Percentiles rank a stretch among this genome's conserved stretches.
phyloP scores from a whole-genome alignment of 73 alveolate genomes.

The Stentor coeruleus region DNA sequence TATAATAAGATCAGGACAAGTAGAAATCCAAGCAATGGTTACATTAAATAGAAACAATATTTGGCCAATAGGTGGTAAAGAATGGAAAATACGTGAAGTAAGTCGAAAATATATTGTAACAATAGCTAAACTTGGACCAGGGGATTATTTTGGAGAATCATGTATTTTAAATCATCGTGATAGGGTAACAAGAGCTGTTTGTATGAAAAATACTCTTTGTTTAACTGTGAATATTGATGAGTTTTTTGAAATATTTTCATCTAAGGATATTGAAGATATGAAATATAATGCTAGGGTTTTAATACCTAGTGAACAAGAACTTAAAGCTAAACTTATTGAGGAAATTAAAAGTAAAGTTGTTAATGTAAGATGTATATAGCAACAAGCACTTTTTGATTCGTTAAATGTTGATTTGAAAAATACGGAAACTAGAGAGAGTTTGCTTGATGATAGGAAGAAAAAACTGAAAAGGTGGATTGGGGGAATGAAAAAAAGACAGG shows the following conservation, averaged over 20 bases:
- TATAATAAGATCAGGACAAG: background rate
- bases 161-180: background rate
- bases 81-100: slow-evolving; percentile 5
- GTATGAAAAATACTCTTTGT: background rate
- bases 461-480: background rate
- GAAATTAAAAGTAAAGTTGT: background rate
- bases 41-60: background rate
- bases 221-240: background rate
- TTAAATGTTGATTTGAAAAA: background rate
- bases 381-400: background rate
- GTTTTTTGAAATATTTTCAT: background rate
- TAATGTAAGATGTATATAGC: background rate
- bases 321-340: background rate
- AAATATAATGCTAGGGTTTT: background rate
- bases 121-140: background rate
- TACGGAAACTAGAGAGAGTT: background rate
- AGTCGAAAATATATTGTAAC: background rate
- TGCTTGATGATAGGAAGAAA: background rate
- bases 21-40: slow-evolving; percentile 13
- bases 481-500: background rate
- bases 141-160: slow-evolving; percentile 13
- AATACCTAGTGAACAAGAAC: background rate
- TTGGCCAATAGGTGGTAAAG: background rate
- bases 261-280: background rate
- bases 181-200: slow-evolving; percentile 18